Evolutionary conservation across 352 stramenopile genomes (phyloP).

Genomic region (Pythium scleroteichum): DNA sequence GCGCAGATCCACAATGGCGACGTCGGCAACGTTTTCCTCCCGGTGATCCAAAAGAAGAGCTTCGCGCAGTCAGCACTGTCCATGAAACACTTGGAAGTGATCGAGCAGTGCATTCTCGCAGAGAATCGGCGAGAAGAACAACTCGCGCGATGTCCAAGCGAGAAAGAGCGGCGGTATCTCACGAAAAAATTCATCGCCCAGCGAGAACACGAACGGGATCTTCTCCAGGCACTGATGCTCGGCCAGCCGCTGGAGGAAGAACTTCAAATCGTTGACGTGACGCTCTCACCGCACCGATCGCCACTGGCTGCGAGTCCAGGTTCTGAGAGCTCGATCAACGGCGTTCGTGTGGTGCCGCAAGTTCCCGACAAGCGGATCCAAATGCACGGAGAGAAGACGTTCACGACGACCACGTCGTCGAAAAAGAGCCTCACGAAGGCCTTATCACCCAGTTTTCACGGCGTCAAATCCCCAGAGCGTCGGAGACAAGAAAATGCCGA

Average conservation of each 20-base stretch:
- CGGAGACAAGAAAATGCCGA: background rate
- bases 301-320: background rate
- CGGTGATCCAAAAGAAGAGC: conserved; percentile 39
- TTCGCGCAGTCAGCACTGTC: conserved; percentile 34
- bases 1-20: conserved; percentile 39
- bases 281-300: background rate
- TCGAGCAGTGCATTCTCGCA: conserved; percentile 72
- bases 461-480: conserved; percentile 6
- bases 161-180: conserved; percentile 47
- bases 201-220: conserved; percentile 48
- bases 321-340: background rate
- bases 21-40: conserved; percentile 61
- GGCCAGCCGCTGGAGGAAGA: conserved; percentile 31
- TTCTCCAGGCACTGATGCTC: conserved; percentile 65
- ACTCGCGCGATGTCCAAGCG: conserved; percentile 48
- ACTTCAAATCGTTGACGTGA: conserved; percentile 39
- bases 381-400: conserved; percentile 23
- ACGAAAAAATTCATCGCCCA: conserved; percentile 62
- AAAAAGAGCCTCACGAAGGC: conserved; percentile 13
- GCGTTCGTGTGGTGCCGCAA: background rate
- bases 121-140: conserved; percentile 69
- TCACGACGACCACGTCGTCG: conserved; percentile 6
- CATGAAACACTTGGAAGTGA: conserved; percentile 61
- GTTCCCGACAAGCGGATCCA: conserved; percentile 18
- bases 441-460: conserved; percentile 20